Base-by-base conservation (phyloP, 164 flowering plant species). In the Sedum album region DNA sequence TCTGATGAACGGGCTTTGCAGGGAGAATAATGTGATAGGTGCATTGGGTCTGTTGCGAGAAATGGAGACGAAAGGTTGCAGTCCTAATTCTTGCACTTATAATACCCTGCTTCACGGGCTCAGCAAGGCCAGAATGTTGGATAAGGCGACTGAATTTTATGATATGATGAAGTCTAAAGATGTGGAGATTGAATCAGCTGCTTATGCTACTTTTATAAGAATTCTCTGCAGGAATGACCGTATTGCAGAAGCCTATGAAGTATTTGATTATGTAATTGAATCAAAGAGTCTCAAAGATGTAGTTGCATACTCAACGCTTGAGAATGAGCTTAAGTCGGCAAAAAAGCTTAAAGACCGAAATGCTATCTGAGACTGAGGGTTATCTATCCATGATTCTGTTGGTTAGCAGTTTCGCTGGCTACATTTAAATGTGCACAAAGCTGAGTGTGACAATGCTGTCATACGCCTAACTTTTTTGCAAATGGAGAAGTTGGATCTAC, bases 1-100 rank as follows among this genome's bases (percentile, higher is more conserved):
- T 0, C 73, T 94, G 75, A 91, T 94, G 97, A 90, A 90, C 78
- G 99, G 99, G 53, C 78, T 94, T 91, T 94, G 97, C 71, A 73
- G 96, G 71, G 85, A 91, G 69, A 85, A 90, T 48, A 80, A 91
- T 68, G 81, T 86, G 2, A 36, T 82, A 68, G 89, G 89, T 15
- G 96, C 97, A 2, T 15, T 91, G 75, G 76, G 48, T 0, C 79
- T 91, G 73, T 71, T 94, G 75, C 77, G 66, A 63, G 88, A 86
- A 80, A 91, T 94, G 97, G 88, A 88, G 65, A 84, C 67, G 5
- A 78, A 74, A 74, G 96, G 96, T 0, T 90, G 96, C 68, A 72
- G 21, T 42, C 98, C 97, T 0, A 91, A 86, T 76, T 77, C 81
- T 5, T 88, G 91, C 75, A 89, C 97, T 0, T 94, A 91, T 66